These are phyloP conservation scores for Cyclocybe cylindracea DNA, from an alignment of 768 basidiomycete species.

Conservation along the genomic window DNA sequence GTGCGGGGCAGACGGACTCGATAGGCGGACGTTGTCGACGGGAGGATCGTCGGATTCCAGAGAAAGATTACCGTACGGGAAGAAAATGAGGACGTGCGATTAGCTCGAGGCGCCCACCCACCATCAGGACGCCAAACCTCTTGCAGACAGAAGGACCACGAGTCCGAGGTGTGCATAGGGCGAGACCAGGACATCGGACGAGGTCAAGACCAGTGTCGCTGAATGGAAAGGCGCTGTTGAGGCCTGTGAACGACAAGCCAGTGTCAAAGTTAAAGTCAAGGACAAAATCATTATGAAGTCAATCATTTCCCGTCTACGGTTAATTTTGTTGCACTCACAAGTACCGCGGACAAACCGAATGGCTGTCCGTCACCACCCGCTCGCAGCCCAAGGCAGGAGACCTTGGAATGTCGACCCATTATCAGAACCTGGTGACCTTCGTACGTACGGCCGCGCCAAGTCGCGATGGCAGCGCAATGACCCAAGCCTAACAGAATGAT, in stretches of 20 bases:
- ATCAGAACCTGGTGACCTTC: constrained; percentile 64
- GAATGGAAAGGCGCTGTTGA: constrained; percentile 61
- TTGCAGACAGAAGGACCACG: constrained; percentile 59
- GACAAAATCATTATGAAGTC: no score
- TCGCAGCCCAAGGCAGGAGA: constrained; percentile 33
- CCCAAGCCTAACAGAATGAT: constrained; percentile 43
- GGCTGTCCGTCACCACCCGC: constrained; percentile 34
- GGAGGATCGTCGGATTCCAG: constrained; percentile 7
- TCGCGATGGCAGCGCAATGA: constrained; percentile 54
- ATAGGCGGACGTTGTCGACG: constrained; percentile 1
- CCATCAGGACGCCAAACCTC: constrained; percentile 64
- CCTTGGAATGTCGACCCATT: constrained; percentile 46
- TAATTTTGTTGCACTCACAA: no score
- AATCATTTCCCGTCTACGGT: not conserved
- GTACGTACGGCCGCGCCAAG: constrained; percentile 58
- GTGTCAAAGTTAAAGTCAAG: no score
- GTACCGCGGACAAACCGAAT: constrained; percentile 56
- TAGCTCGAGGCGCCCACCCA: constrained; percentile 66
- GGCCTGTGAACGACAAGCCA: constrained; percentile 37
- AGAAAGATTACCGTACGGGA: constrained; percentile 47
- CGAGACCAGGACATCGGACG: constrained; percentile 73
- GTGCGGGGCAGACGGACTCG: constrained; percentile 17
- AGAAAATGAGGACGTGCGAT: constrained; percentile 70
- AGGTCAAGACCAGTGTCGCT: constrained; percentile 61
- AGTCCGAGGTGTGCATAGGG: constrained; percentile 52